phyloP scores from a whole-genome alignment of 202 grass and related monocot genomes.

The Carex arenaria region DNA sequence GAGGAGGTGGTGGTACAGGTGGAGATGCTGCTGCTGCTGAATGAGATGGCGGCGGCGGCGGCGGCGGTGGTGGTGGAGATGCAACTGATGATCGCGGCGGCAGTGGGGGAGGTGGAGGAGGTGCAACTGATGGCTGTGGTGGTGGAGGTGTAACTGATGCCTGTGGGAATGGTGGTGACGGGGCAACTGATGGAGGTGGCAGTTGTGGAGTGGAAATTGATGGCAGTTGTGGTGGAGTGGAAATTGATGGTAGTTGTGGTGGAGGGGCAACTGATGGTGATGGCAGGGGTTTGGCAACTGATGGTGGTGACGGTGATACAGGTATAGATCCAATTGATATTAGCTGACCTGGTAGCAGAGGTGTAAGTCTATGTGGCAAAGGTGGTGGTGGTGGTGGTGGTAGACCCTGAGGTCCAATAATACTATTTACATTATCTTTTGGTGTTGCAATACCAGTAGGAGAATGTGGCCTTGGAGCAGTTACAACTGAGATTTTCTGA shows the following conservation, averaged over 20 bases:
- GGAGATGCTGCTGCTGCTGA: slow-evolving; percentile 13
- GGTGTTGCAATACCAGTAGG: slow-evolving; percentile 25
- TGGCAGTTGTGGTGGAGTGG: slow-evolving; percentile 15
- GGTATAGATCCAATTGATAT: not conserved
- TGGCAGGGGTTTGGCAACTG: not conserved
- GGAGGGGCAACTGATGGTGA: slow-evolving; percentile 9
- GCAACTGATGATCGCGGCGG: not conserved
- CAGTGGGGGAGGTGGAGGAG: slow-evolving; percentile 3
- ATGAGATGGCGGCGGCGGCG: slow-evolving; percentile 19
- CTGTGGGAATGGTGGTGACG: slow-evolving; percentile 7
- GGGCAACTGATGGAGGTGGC: slow-evolving; percentile 1
- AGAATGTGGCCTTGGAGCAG: slow-evolving; percentile 16
- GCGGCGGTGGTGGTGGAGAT: slow-evolving; percentile 14
- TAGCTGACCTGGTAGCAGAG: not conserved
- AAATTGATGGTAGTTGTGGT: not conserved
- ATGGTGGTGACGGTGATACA: slow-evolving; percentile 22
- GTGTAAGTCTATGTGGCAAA: not conserved
- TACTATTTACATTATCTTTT: slow-evolving; percentile 26
- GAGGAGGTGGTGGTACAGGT: slow-evolving; percentile 17
- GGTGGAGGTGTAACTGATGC: slow-evolving; percentile 23
- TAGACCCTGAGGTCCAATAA: slow-evolving; percentile 22
- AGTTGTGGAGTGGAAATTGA: slow-evolving; percentile 1
- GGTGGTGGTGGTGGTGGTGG: slow-evolving; percentile 12
- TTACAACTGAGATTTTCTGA: slow-evolving; percentile 22
- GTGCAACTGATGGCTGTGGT: slow-evolving; percentile 11